A percentile compares a stretch with the other conserved stretches of the same genome.
These are phyloP conservation scores for Hypholoma sublateritium DNA, from an alignment of 768 basidiomycete species.

Conservation along the genomic window DNA sequence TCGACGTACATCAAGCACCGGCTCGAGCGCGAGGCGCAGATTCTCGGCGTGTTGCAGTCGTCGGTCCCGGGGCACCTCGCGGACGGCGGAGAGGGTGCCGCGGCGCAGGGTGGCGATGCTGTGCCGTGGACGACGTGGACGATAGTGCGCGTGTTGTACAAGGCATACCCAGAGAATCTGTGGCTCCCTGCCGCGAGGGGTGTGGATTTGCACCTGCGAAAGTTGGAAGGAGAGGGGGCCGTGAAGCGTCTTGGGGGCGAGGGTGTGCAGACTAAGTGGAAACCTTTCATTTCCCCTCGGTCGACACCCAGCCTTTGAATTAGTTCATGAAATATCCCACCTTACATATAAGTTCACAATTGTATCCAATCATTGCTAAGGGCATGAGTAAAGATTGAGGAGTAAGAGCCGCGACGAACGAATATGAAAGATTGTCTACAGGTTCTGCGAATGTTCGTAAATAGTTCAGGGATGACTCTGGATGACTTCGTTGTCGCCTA, in stretches of 20 bases:
- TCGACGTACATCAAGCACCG: conserved; percentile 78
- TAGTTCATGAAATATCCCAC: neutral
- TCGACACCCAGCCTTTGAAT: conserved; percentile 20
- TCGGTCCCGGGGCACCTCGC: conserved; percentile 26
- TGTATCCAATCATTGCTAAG: no score
- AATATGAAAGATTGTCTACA: no score
- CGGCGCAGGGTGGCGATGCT: conserved; percentile 5
- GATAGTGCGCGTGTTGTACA: conserved; percentile 68
- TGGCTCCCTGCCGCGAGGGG: conserved; percentile 73
- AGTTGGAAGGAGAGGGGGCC: conserved; percentile 64
- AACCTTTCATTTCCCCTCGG: conserved; percentile 15
- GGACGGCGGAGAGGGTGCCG: neutral
- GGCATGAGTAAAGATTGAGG: no score
- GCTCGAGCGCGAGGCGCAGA: conserved; percentile 76
- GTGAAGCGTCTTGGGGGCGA: conserved; percentile 54
- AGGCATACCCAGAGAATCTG: conserved; percentile 65
- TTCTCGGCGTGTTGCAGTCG: conserved; percentile 51
- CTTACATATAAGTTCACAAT: no score
- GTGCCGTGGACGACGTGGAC: conserved; percentile 61
- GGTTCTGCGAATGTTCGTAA: no score
- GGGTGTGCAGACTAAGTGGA: conserved; percentile 52
- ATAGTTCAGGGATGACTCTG: no score
- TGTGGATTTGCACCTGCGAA: conserved; percentile 69
- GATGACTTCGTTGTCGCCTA: no score
- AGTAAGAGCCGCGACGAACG: no score